Conservation (phyloP, 2,329 filamentous ascomycete genomes). For the Claviceps capensis region DNA sequence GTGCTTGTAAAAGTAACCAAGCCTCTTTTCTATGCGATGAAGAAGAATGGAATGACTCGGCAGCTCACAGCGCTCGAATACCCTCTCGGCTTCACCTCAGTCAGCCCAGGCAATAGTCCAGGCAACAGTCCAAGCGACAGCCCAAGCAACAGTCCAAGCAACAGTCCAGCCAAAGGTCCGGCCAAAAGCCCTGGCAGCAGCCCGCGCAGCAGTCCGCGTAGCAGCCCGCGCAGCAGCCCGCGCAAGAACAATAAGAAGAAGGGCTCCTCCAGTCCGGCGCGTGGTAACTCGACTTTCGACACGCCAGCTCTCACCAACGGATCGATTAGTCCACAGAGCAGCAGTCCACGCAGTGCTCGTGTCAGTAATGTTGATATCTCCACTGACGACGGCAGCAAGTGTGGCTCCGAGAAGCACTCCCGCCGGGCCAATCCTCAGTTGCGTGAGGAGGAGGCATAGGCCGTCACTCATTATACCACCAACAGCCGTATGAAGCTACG, state of each 20-base stretch:
- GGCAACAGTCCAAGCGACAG: not conserved
- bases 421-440: slow-evolving; percentile 12
- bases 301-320: slow-evolving; percentile 56
- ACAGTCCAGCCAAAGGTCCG: not conserved
- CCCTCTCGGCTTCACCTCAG: slow-evolving; percentile 14
- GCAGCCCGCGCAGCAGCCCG: not conserved
- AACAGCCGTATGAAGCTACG: not conserved
- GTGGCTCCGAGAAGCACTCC: slow-evolving; percentile 8
- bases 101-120: slow-evolving; percentile 4
- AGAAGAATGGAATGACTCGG: slow-evolving; percentile 50
- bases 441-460: slow-evolving; percentile 17
- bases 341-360: slow-evolving; percentile 49
- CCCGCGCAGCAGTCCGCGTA: not conserved
- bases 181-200: not conserved
- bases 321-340: slow-evolving; percentile 55
- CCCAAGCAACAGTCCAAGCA: not conserved
- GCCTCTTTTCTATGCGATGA: slow-evolving; percentile 45
- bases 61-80: slow-evolving; percentile 33
- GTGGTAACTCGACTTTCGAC: slow-evolving; percentile 40
- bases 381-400: slow-evolving; percentile 16
- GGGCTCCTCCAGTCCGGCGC: slow-evolving; percentile 27
- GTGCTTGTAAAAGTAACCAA: slow-evolving; percentile 50
- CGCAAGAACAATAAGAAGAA: slow-evolving; percentile 6
- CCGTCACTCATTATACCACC: not conserved
- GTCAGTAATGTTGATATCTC: slow-evolving; percentile 36